phyloP scores from a whole-genome alignment of 2,329 filamentous ascomycete genomes.

The Ophiostoma populinum region DNA sequence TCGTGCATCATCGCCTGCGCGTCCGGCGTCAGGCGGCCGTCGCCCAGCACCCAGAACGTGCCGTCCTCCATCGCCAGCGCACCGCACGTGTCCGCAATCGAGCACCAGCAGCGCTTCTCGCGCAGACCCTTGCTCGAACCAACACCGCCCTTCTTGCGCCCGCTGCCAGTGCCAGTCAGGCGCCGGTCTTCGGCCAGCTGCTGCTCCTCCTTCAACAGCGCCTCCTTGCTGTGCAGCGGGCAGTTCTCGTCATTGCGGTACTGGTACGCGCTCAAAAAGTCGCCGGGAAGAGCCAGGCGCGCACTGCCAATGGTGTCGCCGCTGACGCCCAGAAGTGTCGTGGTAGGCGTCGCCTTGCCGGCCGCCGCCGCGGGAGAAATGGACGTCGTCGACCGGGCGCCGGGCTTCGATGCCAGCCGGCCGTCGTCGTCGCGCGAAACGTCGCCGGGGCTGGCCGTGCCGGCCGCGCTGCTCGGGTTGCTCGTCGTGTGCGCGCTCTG shows the following conservation, averaged over 20 bases:
- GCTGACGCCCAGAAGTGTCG: constrained; percentile 7
- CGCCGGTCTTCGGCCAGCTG: constrained; percentile 1
- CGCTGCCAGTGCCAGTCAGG: background rate
- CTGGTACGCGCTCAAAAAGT: constrained; percentile 24
- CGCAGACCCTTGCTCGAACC: constrained; percentile 2
- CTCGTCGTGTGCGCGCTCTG: constrained; percentile 5
- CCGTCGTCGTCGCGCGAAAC: constrained; percentile 1
- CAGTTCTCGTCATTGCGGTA: constrained; percentile 15
- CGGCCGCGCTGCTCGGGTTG: constrained; percentile 3
- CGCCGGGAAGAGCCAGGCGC: constrained; percentile 27
- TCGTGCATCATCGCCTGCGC: constrained; percentile 13
- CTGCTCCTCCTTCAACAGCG: constrained; percentile 5
- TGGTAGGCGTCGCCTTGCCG: background rate
- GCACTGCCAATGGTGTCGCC: constrained; percentile 10
- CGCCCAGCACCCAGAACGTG: constrained; percentile 15
- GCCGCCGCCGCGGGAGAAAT: background rate
- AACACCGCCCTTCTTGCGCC: background rate
- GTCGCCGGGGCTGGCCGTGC: constrained; percentile 1
- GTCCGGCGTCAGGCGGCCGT: constrained; percentile 15
- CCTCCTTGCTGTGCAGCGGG: constrained; percentile 8
- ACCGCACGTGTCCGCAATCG: constrained; percentile 14
- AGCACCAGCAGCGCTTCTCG: constrained; percentile 18
- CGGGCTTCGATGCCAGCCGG: background rate
- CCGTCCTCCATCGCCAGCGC: constrained; percentile 7
- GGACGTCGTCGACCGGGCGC: background rate